Evolutionary conservation across 768 basidiomycete genomes (phyloP).

Genomic region (Pisolithus tinctorius): DNA sequence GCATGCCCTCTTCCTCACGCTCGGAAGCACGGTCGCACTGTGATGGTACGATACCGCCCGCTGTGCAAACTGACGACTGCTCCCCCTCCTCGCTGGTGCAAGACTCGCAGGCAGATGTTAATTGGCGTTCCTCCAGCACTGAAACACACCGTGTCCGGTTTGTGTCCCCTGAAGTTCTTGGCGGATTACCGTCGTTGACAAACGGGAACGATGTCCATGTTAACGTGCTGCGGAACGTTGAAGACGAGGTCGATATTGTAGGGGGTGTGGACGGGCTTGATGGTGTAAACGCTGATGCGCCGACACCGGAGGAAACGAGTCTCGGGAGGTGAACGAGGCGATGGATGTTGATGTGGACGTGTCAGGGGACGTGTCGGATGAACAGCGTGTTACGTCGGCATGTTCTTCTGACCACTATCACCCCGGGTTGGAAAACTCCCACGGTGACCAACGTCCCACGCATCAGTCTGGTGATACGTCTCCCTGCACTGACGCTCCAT

Average conservation of each 20-base stretch:
- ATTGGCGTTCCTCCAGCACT: constrained; percentile 3
- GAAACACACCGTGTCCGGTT: constrained; percentile 23
- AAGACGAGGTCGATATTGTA: not conserved
- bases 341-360: constrained; percentile 18
- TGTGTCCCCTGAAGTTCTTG: constrained; percentile 24
- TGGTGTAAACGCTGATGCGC: not conserved
- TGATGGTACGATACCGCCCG: too few species aligned
- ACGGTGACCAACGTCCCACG: not conserved
- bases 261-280: not conserved
- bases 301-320: not conserved
- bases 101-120: constrained; percentile 9
- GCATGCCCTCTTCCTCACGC: not conserved
- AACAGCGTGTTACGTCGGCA: not conserved
- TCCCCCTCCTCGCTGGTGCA: constrained; percentile 7
- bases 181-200: constrained; percentile 8
- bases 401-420: too few species aligned
- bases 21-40: too few species aligned
- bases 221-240: not conserved
- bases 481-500: not conserved
- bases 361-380: constrained; percentile 1
- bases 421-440: not conserved
- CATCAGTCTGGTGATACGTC: not conserved
- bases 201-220: not conserved
- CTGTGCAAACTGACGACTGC: constrained; percentile 9
- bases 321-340: constrained; percentile 5